phyloP scores from a whole-genome alignment of 495 filamentous ascomycete genomes.

The Trichocladium antarcticum region DNA sequence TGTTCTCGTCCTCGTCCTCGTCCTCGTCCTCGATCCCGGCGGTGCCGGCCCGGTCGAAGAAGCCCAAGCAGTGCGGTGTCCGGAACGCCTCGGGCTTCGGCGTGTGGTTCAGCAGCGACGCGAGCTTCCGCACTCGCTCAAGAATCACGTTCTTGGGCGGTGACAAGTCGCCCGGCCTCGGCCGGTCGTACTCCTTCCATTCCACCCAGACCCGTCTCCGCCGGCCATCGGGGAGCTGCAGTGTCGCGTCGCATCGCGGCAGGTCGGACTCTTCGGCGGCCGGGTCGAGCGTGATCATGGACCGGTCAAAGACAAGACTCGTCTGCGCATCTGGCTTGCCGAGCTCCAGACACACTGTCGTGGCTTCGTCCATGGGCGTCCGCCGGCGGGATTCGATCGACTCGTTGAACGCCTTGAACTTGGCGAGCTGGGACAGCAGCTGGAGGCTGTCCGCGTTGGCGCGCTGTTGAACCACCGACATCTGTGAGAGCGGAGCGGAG shows the following conservation, averaged over 20 bases:
- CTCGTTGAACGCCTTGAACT: conserved; percentile 41
- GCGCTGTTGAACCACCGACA: conserved; percentile 22
- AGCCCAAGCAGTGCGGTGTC: conserved; percentile 36
- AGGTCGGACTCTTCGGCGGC: conserved; percentile 21
- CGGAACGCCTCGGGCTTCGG: conserved; percentile 35
- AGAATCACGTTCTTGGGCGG: conserved; percentile 28
- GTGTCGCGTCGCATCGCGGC: conserved; percentile 28
- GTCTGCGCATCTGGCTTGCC: conserved; percentile 21
- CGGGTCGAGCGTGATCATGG: conserved; percentile 21
- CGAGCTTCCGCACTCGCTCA: conserved; percentile 30
- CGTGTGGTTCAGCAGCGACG: conserved; percentile 30
- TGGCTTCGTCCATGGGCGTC: conserved; percentile 21
- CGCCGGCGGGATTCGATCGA: conserved; percentile 28
- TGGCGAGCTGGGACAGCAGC: conserved; percentile 32
- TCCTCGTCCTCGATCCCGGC: conserved; percentile 7
- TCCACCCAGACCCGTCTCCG: conserved; percentile 35
- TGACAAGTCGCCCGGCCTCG: conserved; percentile 22
- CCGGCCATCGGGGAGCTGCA: conserved; percentile 16
- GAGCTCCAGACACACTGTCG: conserved; percentile 26
- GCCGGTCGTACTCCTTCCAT: conserved; percentile 38
- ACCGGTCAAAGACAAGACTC: conserved; percentile 25
- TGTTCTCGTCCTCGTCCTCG: conserved; percentile 26
- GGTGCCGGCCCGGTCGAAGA: conserved; percentile 36
- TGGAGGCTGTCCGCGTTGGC: conserved; percentile 27
- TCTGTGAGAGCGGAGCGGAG: conserved; percentile 13